A percentile compares a stretch with the other conserved stretches of the same genome.
These are phyloP conservation scores for Stipa capillata DNA, from an alignment of 176 grass and related monocot species.

Conservation along the genomic window DNA sequence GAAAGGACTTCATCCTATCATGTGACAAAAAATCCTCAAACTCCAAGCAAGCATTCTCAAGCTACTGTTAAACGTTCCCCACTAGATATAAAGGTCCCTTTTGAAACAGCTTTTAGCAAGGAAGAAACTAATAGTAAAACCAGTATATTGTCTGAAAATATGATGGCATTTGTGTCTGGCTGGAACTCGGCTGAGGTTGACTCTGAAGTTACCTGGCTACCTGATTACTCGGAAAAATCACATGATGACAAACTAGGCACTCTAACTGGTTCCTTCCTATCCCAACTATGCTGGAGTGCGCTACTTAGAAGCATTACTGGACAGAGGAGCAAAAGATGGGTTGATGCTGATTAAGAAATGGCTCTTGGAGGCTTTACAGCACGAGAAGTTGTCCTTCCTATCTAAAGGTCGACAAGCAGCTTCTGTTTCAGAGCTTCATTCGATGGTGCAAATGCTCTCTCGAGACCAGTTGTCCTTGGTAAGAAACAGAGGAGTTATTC, in stretches of 20 bases:
- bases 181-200: conserved; percentile 62
- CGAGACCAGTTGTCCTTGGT: conserved; percentile 60
- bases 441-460: conserved; percentile 61
- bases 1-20: conserved; percentile 39
- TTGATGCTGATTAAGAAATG: conserved; percentile 78
- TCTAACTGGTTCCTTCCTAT: conserved; percentile 64
- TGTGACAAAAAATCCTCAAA: conserved; percentile 34
- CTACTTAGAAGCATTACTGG: conserved; percentile 78
- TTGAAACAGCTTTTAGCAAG: conserved; percentile 47
- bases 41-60: conserved; percentile 24
- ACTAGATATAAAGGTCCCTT: conserved; percentile 74
- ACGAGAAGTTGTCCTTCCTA: conserved; percentile 47
- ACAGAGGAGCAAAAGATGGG: conserved; percentile 82
- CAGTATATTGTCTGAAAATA: conserved; percentile 47
- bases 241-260: conserved; percentile 24
- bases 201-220: conserved; percentile 29
- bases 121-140: conserved; percentile 41
- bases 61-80: conserved; percentile 45
- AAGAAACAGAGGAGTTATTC: conserved; percentile 66
- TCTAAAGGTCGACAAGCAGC: conserved; percentile 43
- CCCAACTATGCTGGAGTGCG: conserved; percentile 53
- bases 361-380: conserved; percentile 80
- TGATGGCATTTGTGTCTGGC: conserved; percentile 70
- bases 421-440: conserved; percentile 63
- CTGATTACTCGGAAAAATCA: conserved; percentile 34